phyloP scores from a whole-genome alignment of 2,329 filamentous ascomycete genomes.

The Aureobasidium sp. region DNA sequence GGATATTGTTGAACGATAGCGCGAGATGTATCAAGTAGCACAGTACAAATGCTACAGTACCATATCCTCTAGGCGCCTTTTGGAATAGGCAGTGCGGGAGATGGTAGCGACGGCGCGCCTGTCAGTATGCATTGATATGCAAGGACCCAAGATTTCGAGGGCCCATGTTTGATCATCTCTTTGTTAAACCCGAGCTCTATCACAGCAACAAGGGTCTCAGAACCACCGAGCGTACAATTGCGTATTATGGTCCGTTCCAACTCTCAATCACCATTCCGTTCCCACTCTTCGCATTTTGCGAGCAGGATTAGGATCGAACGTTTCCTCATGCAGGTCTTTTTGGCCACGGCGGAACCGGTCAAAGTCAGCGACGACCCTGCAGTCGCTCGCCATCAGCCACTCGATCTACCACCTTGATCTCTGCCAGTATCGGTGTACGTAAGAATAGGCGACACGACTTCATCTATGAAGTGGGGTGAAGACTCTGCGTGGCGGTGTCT shows the following conservation, averaged over 20 bases:
- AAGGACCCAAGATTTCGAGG: slow-evolving; percentile 2
- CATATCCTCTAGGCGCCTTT: slow-evolving; percentile 8
- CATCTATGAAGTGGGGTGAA: neutral
- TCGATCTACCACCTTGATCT: neutral
- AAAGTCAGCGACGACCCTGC: slow-evolving; percentile 8
- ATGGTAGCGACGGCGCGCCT: slow-evolving; percentile 11
- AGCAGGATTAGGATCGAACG: neutral
- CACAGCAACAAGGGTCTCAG: neutral
- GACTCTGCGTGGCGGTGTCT: neutral
- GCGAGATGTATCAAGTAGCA: neutral
- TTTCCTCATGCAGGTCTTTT: neutral
- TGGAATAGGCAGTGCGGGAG: slow-evolving; percentile 10
- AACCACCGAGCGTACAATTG: neutral
- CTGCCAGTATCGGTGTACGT: neutral
- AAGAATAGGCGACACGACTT: neutral
- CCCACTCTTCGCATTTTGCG: neutral
- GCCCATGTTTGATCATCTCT: neutral
- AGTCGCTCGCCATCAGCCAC: neutral
- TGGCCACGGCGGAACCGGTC: neutral
- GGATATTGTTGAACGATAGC: slow-evolving; percentile 2
- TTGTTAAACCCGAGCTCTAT: neutral
- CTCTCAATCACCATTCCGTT: neutral
- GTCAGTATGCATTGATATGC: slow-evolving; percentile 7
- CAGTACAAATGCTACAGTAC: slow-evolving; percentile 12
- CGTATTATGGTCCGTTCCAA: neutral